Evolutionary conservation across 2,329 filamentous ascomycete genomes (phyloP).

Genomic region (Penicillium sp.): DNA sequence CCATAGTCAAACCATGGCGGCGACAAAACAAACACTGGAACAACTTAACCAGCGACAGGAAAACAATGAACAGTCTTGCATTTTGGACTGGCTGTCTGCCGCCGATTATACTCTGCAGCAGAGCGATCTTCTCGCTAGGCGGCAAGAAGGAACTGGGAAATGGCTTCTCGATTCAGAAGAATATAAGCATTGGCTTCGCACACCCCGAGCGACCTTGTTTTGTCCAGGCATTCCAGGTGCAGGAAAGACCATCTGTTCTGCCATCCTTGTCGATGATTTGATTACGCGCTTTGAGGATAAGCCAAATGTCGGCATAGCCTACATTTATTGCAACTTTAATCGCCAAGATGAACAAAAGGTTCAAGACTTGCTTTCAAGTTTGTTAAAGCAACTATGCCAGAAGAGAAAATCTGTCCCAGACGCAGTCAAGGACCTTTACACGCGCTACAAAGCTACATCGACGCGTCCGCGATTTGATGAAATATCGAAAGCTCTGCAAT

Average conservation of each 20-base stretch:
- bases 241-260: conserved; percentile 19
- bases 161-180: conserved; percentile 20
- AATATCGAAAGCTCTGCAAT: conserved; percentile 16
- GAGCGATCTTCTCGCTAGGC: conserved; percentile 7
- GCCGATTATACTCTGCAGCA: conserved; percentile 9
- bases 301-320: conserved; percentile 38
- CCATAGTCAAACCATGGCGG: not conserved
- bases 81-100: conserved; percentile 5
- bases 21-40: not conserved
- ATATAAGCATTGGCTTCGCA: conserved; percentile 13
- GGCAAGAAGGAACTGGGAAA: conserved; percentile 15
- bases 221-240: conserved; percentile 18
- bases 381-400: conserved; percentile 40
- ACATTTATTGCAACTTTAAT: conserved; percentile 49
- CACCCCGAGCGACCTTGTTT: conserved; percentile 7
- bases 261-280: conserved; percentile 43
- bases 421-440: conserved; percentile 28
- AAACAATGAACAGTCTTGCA: not conserved
- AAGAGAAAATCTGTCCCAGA: conserved; percentile 22
- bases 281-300: conserved; percentile 16
- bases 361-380: conserved; percentile 29
- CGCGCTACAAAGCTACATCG: conserved; percentile 2
- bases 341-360: conserved; percentile 37
- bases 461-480: conserved; percentile 26
- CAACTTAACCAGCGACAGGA: not conserved